Base-by-base conservation (phyloP, 2,329 filamentous ascomycete genomes). In the Trichoderma pleuroti region DNA sequence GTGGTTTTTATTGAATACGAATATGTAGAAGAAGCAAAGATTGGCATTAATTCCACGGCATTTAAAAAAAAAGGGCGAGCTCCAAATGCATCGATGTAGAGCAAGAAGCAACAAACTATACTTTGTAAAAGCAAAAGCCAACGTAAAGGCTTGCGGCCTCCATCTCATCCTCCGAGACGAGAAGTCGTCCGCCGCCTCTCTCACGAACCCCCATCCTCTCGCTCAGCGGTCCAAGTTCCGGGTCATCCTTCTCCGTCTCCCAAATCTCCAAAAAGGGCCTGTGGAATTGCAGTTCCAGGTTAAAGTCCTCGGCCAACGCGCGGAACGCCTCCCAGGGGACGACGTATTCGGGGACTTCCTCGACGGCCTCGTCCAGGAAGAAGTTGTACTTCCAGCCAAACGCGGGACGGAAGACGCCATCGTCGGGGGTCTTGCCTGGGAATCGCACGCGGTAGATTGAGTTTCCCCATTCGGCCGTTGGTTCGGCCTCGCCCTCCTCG, bases 331-430 rank as follows among this genome's bases (percentile, higher is more conserved):
- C 94, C 95, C 96, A 99, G 0, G 96, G 96, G 1, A 99, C 96
- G 1, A 99, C 95, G 79, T 97, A 99, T 83, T 99, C 96, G 3
- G 96, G 95, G 9, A 97, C 93, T 78, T 94, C 93, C 80, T 98
- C 95, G 24, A 99, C 96, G 0, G 96, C 96, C 82, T 99, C 96
- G 76, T 96, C 91, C 70, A 99, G 89, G 80, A 94, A 97, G 84
- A 97, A 99, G 78, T 90, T 97, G 83, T 99, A 99, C 81, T 96
- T 97, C 94, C 96, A 98, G 63, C 95, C 96, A 78, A 94, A 98
- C 0, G 96, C 93, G 6, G 96, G 96, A 6, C 96, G 90, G 83
- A 99, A 99, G 36, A 96, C 86, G 67, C 96, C 96, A 78, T 98
- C 93, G 24, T 89, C 86, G 5, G 94, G 93, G 0, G 93, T 94